These are phyloP conservation scores for Cordyceps militaris DNA, from an alignment of 2,329 filamentous ascomycete genomes.

Conservation along the genomic window DNA sequence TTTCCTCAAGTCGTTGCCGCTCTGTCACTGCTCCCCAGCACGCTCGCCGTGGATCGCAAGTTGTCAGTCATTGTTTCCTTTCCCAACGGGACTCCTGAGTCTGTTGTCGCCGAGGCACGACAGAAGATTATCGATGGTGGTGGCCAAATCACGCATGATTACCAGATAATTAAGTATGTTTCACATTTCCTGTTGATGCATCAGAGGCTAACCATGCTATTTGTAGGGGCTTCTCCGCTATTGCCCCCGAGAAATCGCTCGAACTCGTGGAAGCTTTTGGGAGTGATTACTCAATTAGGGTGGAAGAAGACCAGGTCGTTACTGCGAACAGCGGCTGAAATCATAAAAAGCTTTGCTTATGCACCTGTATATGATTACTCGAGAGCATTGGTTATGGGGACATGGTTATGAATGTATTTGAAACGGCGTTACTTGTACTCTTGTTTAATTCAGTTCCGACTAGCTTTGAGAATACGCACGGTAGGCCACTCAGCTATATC, in stretches of 20 bases:
- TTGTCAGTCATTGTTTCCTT: slow-evolving; percentile 77
- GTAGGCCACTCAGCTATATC: too few species aligned
- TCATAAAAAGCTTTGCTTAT: neutral
- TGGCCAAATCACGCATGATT: slow-evolving; percentile 73
- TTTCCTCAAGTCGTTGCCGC: slow-evolving; percentile 45
- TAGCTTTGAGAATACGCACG: neutral
- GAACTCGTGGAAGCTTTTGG: slow-evolving; percentile 59
- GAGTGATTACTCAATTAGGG: slow-evolving; percentile 35
- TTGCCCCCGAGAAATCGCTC: slow-evolving; percentile 62
- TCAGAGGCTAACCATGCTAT: neutral
- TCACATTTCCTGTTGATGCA: neutral
- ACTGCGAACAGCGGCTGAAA: slow-evolving; percentile 30
- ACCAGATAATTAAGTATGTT: slow-evolving; percentile 59
- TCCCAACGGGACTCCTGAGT: slow-evolving; percentile 55
- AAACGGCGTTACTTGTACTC: slow-evolving; percentile 1
- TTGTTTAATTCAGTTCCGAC: neutral
- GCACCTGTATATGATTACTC: neutral
- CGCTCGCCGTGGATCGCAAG: slow-evolving; percentile 55
- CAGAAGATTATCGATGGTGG: slow-evolving; percentile 61
- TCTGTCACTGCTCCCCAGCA: slow-evolving; percentile 51
- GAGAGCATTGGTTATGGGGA: neutral
- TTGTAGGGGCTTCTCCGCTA: slow-evolving; percentile 67
- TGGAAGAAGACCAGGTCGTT: slow-evolving; percentile 74
- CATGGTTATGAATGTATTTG: slow-evolving; percentile 2
- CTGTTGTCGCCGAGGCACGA: slow-evolving; percentile 64